A percentile compares a stretch with the other conserved stretches of the same genome.
Conservation (phyloP, 2,329 filamentous ascomycete genomes). For the Hymenoscyphus repandus region DNA sequence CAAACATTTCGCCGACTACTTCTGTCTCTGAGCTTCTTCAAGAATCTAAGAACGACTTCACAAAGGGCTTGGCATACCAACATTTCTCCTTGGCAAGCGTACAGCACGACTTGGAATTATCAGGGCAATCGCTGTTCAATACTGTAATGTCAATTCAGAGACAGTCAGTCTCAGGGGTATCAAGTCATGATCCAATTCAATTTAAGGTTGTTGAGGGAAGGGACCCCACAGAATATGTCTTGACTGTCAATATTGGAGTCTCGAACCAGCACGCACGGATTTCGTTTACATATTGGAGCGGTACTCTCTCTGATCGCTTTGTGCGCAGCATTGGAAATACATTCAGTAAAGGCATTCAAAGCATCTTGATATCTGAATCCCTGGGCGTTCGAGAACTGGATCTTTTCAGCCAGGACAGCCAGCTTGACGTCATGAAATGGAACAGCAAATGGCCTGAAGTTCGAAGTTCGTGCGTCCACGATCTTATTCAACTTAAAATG, state of each 20-base stretch:
- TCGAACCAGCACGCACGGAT: no score
- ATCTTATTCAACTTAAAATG: conserved; percentile 7
- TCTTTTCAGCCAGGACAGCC: not conserved
- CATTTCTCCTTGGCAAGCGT: conserved; percentile 10
- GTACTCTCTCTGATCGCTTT: no score
- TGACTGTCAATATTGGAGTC: no score
- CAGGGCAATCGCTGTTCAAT: conserved; percentile 36
- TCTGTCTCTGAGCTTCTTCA: conserved; percentile 1
- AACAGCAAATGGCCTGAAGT: conserved; percentile 10
- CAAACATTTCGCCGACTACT: not conserved
- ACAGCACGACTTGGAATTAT: conserved; percentile 32
- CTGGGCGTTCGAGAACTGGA: no score
- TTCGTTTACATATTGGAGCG: no score
- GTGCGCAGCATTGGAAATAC: no score
- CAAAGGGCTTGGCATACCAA: conserved; percentile 5
- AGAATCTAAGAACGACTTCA: conserved; percentile 6
- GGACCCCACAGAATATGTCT: no score
- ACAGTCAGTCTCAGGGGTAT: conserved; percentile 15
- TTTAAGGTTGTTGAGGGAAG: no score
- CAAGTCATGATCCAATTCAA: conserved; percentile 21
- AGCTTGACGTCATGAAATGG: conserved; percentile 11
- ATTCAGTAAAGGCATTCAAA: no score
- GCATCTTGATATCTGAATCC: no score
- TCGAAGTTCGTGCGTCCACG: conserved; percentile 13
- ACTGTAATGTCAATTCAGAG: conserved; percentile 37